Base-by-base conservation (phyloP, 1,139 yeast genomes). In the Kodamaea arcana region DNA sequence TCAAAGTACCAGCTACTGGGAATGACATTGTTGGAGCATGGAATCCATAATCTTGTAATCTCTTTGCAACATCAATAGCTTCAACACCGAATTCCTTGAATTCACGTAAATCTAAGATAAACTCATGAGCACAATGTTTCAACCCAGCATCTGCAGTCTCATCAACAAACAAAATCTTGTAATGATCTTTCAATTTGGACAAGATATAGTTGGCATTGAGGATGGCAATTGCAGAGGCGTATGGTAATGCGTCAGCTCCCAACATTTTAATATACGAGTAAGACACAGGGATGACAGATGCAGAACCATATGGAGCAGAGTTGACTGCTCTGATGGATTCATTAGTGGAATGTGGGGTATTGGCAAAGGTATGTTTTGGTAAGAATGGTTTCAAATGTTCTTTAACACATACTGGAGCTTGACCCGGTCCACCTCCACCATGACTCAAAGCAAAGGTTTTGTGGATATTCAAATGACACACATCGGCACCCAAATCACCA, bases 361-460 rank as follows among this genome's bases (percentile, higher is more conserved):
- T 59, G 21, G 78, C 72, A 36, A 83, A 68, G 27, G 76, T 73
- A 60, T 92, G 97, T 24, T 71, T 69, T 37, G 98, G 98, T 52
- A 92, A 73, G 65, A 80, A 88, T 38, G 90, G 88, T 33, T 74
- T 75, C 53, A 92, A 70, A 59, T 88, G 96, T 39, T 72, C 67
- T 52, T 82, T 83, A 44, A 90, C 97, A 72, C 97, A 88, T 42
- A 92, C 94, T 39, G 98, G 97, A 9, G 97, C 98, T 56, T 90
- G 95, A 52, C 97, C 98, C 29, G 98, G 98, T 32, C 98, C 98
- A 58, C 98, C 98, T 54, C 98, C 98, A 53, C 98, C 98, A 58
- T 92, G 98, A 42, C 96, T 94, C 56, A 92, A 88, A 32, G 97
- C 92, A 69, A 92, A 92, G 1, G 98, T 92, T 68, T 92, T 92